Percentiles rank a stretch among this genome's conserved stretches.
phyloP scores from a whole-genome alignment of 768 basidiomycete species.

The Termitomyces heimii region DNA sequence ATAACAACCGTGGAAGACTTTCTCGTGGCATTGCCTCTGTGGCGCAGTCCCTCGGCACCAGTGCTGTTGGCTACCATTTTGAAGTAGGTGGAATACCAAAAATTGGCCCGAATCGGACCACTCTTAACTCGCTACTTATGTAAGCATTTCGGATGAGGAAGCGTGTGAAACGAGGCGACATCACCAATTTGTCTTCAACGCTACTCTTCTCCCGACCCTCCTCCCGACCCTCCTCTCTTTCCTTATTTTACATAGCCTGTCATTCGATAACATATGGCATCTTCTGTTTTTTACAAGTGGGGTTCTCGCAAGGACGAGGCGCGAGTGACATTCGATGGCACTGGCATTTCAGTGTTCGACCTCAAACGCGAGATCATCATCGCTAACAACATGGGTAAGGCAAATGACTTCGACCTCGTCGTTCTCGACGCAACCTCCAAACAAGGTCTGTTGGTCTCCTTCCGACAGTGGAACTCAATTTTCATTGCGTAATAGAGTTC shows the following conservation, averaged over 20 bases:
- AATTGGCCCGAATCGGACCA: constrained; percentile 11
- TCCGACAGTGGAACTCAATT: not conserved
- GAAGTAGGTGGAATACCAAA: not conserved
- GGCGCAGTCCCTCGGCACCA: constrained; percentile 15
- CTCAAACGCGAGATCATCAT: constrained; percentile 98
- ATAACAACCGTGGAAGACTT: constrained; percentile 29
- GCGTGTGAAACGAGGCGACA: not conserved
- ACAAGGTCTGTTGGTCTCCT: constrained; percentile 60
- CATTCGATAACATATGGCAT: constrained; percentile 59
- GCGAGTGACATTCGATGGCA: constrained; percentile 95
- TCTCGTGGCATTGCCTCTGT: constrained; percentile 16
- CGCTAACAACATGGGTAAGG: constrained; percentile 93
- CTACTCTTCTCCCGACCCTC: not conserved
- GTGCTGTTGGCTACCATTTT: constrained; percentile 14
- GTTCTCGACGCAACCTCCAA: constrained; percentile 80
- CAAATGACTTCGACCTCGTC: constrained; percentile 93
- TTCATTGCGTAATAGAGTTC: constrained; percentile 51
- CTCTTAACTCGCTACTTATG: constrained; percentile 3
- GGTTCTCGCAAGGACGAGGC: constrained; percentile 93
- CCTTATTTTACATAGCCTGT: constrained; percentile 23
- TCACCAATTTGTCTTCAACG: not conserved
- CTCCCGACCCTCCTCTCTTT: not conserved
- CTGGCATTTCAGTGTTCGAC: constrained; percentile 98
- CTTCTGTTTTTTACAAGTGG: constrained; percentile 98
- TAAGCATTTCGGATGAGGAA: not conserved